Conservation (phyloP, 1,284 basidiomycete species). For the Rhodotorula sp. region DNA sequence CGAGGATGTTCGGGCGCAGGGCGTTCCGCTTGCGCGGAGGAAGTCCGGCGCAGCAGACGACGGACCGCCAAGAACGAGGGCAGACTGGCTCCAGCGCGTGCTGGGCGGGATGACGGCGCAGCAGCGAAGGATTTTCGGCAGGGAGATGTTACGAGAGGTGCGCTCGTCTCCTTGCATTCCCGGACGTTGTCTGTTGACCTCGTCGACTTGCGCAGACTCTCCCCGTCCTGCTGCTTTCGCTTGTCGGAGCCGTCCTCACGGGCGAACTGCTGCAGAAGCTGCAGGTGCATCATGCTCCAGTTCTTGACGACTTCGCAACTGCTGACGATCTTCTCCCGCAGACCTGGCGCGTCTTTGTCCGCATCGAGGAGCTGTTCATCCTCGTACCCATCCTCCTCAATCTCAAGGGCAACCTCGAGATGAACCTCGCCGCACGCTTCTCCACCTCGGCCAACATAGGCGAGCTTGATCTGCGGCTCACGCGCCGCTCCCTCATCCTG, state of each 20-base stretch:
- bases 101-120: constrained; percentile 23
- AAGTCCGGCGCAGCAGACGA: background rate
- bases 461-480: constrained; percentile 73
- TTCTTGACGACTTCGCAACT: background rate
- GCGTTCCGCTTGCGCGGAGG: too few species aligned
- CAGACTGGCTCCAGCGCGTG: background rate
- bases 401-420: constrained; percentile 82
- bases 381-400: constrained; percentile 93
- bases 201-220: constrained; percentile 32
- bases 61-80: background rate
- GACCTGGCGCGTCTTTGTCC: constrained; percentile 85
- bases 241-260: constrained; percentile 41
- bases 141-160: constrained; percentile 42
- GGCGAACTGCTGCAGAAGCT: constrained; percentile 42
- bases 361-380: constrained; percentile 93
- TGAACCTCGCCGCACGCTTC: constrained; percentile 66
- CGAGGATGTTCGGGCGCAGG: background rate
- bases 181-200: background rate
- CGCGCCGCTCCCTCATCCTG: constrained; percentile 68
- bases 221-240: constrained; percentile 42
- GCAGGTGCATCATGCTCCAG: constrained; percentile 38
- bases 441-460: constrained; percentile 69
- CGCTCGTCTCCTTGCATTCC: background rate
- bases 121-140: constrained; percentile 21
- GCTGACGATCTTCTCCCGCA: constrained; percentile 48